Percentiles rank a stretch among this genome's conserved stretches.
Conservation (phyloP, 192 early-diverging fungal species). For the Coemansia erecta region DNA sequence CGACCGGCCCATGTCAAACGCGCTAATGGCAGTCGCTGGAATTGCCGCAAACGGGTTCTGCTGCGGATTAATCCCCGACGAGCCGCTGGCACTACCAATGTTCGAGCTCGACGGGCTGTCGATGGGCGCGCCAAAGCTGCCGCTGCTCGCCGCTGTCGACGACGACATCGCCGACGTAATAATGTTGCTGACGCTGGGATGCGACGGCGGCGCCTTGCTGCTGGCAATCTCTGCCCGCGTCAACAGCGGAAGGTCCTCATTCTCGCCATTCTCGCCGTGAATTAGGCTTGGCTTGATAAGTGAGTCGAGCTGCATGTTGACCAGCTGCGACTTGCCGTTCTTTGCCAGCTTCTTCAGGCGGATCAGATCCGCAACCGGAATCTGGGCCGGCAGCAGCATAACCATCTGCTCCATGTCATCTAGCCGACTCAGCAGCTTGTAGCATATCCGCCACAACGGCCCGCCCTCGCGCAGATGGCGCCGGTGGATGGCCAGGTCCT, state of each 20-base stretch:
- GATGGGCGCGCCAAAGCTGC: not conserved
- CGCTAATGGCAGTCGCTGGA: not conserved
- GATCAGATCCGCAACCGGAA: constrained; percentile 44
- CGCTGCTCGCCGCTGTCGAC: not conserved
- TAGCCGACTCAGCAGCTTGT: constrained; percentile 49
- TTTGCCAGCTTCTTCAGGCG: constrained; percentile 40
- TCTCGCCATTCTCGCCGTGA: constrained; percentile 35
- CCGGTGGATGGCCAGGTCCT: constrained; percentile 52
- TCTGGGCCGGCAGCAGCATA: constrained; percentile 50
- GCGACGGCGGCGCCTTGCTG: constrained; percentile 1
- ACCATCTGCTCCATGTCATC: constrained; percentile 58
- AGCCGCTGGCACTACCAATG: not conserved
- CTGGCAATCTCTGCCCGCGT: constrained; percentile 18
- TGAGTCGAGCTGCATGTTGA: constrained; percentile 52
- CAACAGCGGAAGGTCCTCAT: constrained; percentile 43
- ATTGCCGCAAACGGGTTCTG: constrained; percentile 1
- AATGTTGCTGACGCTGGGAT: constrained; percentile 5
- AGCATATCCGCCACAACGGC: constrained; percentile 49
- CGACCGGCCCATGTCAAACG: constrained; percentile 1
- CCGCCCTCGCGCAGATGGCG: constrained; percentile 49
- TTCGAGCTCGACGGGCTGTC: constrained; percentile 5
- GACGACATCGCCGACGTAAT: not conserved
- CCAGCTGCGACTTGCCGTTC: constrained; percentile 51
- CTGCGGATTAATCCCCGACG: not conserved
- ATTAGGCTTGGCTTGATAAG: constrained; percentile 48